Percentiles rank a stretch among this genome's conserved stretches.
Conservation (phyloP, 1,284 basidiomycete genomes). For the Chiua sp. region DNA sequence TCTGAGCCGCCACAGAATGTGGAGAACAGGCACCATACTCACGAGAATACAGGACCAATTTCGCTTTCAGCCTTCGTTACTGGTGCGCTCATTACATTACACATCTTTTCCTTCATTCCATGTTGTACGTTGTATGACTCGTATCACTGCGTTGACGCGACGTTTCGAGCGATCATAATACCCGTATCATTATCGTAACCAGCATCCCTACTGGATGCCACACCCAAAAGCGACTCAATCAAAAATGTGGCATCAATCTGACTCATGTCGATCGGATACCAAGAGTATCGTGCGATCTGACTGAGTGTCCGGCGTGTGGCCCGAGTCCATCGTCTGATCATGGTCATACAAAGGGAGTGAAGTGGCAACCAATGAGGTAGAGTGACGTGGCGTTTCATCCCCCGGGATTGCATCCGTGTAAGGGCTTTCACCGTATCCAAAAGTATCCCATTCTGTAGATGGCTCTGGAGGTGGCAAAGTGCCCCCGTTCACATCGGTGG, state of each 20-base stretch:
- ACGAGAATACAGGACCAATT: conserved; percentile 5
- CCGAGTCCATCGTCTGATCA: conserved; percentile 34
- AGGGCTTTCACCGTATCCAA: conserved; percentile 47
- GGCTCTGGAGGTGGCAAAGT: conserved; percentile 17
- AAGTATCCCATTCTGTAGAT: conserved; percentile 43
- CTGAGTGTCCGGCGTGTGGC: conserved; percentile 32
- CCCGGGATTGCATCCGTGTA: conserved; percentile 42
- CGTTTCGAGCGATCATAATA: conserved; percentile 7
- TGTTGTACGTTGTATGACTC: background rate
- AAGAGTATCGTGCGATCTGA: conserved; percentile 40
- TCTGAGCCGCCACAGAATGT: conserved; percentile 2
- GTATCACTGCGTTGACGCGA: conserved; percentile 3
- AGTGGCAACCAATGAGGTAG: conserved; percentile 37
- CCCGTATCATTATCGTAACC: conserved; percentile 7
- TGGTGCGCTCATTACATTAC: background rate
- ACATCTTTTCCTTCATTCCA: background rate
- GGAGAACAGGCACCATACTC: conserved; percentile 6
- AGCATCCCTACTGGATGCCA: background rate
- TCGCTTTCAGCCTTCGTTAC: background rate
- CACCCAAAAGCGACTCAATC: conserved; percentile 4
- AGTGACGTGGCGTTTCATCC: conserved; percentile 55
- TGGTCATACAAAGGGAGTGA: conserved; percentile 30
- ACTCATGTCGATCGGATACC: conserved; percentile 18
- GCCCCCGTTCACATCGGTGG: conserved; percentile 33
- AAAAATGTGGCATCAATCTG: conserved; percentile 15